These are phyloP conservation scores for Plasmopara viticola DNA, from an alignment of 352 stramenopile species.

Conservation along the genomic window DNA sequence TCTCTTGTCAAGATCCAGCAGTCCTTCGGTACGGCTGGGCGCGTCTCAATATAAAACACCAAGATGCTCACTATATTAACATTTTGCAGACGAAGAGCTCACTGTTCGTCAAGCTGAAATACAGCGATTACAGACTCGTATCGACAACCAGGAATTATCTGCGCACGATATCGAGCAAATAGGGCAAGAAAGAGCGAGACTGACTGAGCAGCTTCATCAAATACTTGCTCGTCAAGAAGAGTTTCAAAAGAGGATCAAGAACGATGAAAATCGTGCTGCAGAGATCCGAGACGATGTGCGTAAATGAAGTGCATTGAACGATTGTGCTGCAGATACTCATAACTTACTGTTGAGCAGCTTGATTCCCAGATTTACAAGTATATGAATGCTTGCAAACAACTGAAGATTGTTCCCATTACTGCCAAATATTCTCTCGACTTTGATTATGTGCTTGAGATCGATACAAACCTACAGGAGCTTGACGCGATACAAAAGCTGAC, in stretches of 20 bases:
- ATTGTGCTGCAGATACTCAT: conserved; percentile 1
- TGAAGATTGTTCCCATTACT: conserved; percentile 84
- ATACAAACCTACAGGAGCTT: conserved; percentile 55
- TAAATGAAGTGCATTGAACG: conserved; percentile 2
- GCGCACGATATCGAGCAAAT: conserved; percentile 74
- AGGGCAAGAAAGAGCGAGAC: conserved; percentile 48
- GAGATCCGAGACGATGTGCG: conserved; percentile 58
- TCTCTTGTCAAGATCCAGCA: conserved; percentile 64
- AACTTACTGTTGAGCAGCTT: conserved; percentile 28
- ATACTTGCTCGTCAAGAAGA: conserved; percentile 56
- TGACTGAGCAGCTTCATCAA: conserved; percentile 70
- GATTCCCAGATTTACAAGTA: conserved; percentile 73
- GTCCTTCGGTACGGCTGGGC: conserved; percentile 56
- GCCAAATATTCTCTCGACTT: conserved; percentile 77
- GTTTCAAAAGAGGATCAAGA: conserved; percentile 49
- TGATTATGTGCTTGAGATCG: conserved; percentile 69
- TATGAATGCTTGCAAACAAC: conserved; percentile 55
- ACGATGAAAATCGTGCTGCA: conserved; percentile 59
- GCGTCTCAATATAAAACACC: too few species aligned
- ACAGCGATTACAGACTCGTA: conserved; percentile 46
- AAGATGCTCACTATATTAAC: conserved; percentile 6
- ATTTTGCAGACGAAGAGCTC: conserved; percentile 41
- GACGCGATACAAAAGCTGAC: conserved; percentile 46
- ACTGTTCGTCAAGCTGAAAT: conserved; percentile 52
- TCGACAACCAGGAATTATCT: conserved; percentile 77